A percentile compares a stretch with the other conserved stretches of the same genome.
Conservation (phyloP, 1,284 basidiomycete species). For the Phaffia rhodozyma region DNA sequence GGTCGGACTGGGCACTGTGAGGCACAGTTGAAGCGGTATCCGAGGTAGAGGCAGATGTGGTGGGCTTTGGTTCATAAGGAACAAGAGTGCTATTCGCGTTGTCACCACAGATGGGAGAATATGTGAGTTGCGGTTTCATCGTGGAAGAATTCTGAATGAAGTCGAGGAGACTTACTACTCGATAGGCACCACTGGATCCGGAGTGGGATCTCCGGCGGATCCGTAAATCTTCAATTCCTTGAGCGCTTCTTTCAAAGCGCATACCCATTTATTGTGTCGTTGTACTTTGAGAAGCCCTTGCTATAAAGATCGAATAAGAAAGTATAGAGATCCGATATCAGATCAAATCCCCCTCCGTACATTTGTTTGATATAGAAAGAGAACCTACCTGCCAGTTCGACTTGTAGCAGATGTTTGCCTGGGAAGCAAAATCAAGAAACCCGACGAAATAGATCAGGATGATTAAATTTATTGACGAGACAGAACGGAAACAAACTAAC, state of each 20-base stretch:
- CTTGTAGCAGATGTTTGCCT: conserved; percentile 78
- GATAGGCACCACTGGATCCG: conserved; percentile 40
- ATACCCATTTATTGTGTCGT: conserved; percentile 84
- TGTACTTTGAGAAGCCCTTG: conserved; percentile 36
- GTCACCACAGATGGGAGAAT: neutral
- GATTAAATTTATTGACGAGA: neutral
- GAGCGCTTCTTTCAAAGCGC: conserved; percentile 63
- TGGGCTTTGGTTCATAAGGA: neutral
- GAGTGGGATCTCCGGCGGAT: conserved; percentile 50
- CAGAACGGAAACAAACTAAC: neutral
- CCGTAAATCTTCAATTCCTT: conserved; percentile 63
- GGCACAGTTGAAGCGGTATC: neutral
- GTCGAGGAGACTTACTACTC: conserved; percentile 25
- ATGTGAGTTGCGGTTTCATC: neutral
- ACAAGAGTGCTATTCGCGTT: neutral
- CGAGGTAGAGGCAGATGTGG: neutral
- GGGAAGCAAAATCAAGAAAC: neutral
- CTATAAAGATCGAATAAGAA: conserved; percentile 30
- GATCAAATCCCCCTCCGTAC: no score
- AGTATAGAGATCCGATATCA: neutral
- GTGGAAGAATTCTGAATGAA: neutral
- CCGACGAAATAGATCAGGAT: neutral
- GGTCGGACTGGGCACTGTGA: neutral
- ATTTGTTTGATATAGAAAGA: conserved; percentile 45
- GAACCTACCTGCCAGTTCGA: conserved; percentile 74